Conservation (phyloP, 306 rosid genomes). For the Dalbergia cultrata region DNA sequence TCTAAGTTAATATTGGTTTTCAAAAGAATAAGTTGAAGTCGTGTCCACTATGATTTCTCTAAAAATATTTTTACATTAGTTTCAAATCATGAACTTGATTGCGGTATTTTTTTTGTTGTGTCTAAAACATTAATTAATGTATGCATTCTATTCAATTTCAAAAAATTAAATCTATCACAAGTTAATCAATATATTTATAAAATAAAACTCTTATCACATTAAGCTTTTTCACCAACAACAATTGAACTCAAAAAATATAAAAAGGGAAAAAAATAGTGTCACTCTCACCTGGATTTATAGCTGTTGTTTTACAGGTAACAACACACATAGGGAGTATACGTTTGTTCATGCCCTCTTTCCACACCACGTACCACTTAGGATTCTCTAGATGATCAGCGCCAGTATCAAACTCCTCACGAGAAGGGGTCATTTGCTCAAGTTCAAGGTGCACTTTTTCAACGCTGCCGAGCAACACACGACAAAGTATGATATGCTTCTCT, state of each 20-base stretch:
- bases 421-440: slow-evolving; percentile 56
- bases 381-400: slow-evolving; percentile 63
- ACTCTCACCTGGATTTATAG: slow-evolving; percentile 45
- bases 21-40: no score
- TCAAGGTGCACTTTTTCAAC: slow-evolving; percentile 65
- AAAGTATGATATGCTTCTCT: slow-evolving; percentile 59
- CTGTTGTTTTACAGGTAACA: slow-evolving; percentile 62
- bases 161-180: no score
- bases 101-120: no score
- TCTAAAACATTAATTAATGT: no score
- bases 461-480: slow-evolving; percentile 70
- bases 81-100: no score
- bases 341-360: slow-evolving; percentile 63
- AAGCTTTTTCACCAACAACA: no score
- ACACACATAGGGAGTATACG: slow-evolving; percentile 70
- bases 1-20: no score
- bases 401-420: slow-evolving; percentile 58
- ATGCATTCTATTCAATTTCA: no score
- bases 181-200: no score
- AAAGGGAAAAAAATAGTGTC: not conserved
- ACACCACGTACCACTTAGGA: slow-evolving; percentile 68
- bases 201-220: no score
- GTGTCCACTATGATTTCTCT: no score
- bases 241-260: not conserved
- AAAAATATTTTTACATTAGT: no score